phyloP scores from a whole-genome alignment of 495 filamentous ascomycete species.

The Hypomontagnella monticulosa region DNA sequence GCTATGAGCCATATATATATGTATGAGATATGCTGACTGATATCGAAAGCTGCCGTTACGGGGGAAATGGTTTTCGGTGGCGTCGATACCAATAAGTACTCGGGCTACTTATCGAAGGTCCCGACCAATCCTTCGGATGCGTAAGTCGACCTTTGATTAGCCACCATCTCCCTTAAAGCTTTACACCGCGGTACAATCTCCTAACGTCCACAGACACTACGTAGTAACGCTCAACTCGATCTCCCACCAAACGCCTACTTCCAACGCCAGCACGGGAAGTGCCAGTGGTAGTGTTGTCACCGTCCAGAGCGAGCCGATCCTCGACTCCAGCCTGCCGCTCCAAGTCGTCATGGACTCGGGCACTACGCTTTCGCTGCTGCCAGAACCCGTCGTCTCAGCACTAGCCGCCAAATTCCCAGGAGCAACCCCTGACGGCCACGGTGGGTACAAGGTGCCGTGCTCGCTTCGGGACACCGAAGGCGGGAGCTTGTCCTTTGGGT shows the following conservation, averaged over 20 bases:
- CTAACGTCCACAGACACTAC: constrained; percentile 52
- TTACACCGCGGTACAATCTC: constrained; percentile 48
- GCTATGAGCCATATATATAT: background rate
- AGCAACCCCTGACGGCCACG: constrained; percentile 62
- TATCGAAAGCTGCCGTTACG: constrained; percentile 51
- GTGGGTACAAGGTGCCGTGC: constrained; percentile 70
- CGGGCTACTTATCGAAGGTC: constrained; percentile 63
- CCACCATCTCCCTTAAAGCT: background rate
- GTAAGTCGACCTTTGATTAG: constrained; percentile 25
- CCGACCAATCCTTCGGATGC: constrained; percentile 49
- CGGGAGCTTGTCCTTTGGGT: constrained; percentile 70
- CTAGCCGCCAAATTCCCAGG: constrained; percentile 61
- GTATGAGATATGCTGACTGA: constrained; percentile 8
- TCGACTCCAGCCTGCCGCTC: constrained; percentile 52
- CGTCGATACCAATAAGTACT: constrained; percentile 78
- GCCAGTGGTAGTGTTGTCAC: background rate
- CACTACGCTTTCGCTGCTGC: constrained; percentile 72
- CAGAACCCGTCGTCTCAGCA: constrained; percentile 61
- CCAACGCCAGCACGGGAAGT: constrained; percentile 6
- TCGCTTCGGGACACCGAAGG: constrained; percentile 56
- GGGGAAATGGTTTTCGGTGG: constrained; percentile 85
- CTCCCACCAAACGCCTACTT: constrained; percentile 50
- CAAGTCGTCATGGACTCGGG: constrained; percentile 75
- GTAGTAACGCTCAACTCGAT: constrained; percentile 67
- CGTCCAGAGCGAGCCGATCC: constrained; percentile 23